A percentile compares a stretch with the other conserved stretches of the same genome.
These are phyloP conservation scores for Diutina mesorugosa DNA, from an alignment of 1,139 yeast species.

Conservation along the genomic window DNA sequence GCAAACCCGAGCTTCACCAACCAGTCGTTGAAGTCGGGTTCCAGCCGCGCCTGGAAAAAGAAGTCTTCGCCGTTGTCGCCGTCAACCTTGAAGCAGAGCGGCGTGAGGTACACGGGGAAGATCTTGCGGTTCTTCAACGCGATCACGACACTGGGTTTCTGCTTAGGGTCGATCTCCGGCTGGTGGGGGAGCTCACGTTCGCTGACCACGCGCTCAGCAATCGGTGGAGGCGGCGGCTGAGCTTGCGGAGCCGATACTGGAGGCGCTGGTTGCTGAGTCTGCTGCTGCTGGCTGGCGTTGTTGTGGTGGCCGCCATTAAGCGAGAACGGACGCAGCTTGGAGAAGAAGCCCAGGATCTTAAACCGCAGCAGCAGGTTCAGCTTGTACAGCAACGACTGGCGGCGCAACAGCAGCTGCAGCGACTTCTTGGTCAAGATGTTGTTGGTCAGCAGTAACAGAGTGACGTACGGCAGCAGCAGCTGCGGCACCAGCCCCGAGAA, in stretches of 20 bases:
- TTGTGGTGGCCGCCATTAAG: slow-evolving; percentile 4
- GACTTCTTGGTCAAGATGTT: background rate
- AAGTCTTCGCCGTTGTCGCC: slow-evolving; percentile 40
- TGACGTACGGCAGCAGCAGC: background rate
- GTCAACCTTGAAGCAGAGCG: slow-evolving; percentile 50
- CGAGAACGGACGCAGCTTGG: slow-evolving; percentile 24
- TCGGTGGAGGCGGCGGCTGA: background rate
- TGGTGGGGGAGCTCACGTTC: background rate
- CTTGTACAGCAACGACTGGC: slow-evolving; percentile 32
- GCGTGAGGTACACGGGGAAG: slow-evolving; percentile 42
- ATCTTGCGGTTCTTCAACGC: slow-evolving; percentile 38
- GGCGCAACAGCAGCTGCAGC: slow-evolving; percentile 12
- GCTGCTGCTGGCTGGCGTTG: background rate
- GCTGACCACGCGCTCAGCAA: background rate
- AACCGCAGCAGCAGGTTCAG: slow-evolving; percentile 24
- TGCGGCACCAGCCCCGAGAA: background rate
- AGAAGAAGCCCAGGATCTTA: slow-evolving; percentile 31
- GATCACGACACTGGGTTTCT: slow-evolving; percentile 46
- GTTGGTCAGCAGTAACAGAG: background rate
- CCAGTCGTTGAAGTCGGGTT: slow-evolving; percentile 71
- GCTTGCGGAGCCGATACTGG: background rate
- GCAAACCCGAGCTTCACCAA: slow-evolving; percentile 35
- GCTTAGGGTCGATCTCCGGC: slow-evolving; percentile 24
- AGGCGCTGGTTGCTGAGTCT: background rate
- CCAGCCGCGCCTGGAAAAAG: slow-evolving; percentile 55